These are phyloP conservation scores for Bertia moriformis DNA, from an alignment of 2,329 filamentous ascomycete species.

Conservation along the genomic window DNA sequence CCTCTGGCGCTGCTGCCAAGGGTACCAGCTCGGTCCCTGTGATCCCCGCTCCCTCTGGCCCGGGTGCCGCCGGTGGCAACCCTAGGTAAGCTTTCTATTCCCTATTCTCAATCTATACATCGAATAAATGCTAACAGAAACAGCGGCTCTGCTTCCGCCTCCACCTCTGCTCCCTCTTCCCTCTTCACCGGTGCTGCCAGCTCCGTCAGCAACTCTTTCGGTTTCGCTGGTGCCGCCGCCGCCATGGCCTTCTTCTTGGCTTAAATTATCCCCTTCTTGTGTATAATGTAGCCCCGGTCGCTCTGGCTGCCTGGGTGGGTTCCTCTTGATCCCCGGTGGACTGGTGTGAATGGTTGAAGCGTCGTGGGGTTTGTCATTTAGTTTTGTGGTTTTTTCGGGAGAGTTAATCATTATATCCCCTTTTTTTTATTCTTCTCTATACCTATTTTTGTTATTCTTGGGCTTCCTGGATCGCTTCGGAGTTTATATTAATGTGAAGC, in stretches of 20 bases:
- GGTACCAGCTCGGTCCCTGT: not conserved
- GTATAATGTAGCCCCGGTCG: constrained; percentile 13
- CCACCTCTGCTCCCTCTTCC: constrained; percentile 7
- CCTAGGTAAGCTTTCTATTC: not conserved
- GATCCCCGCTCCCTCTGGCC: not conserved
- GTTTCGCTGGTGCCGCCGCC: constrained; percentile 14
- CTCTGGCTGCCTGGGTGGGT: not conserved
- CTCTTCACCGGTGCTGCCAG: constrained; percentile 14
- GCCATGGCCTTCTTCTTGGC: constrained; percentile 15
- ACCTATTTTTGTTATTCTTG: not conserved
- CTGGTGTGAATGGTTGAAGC: not conserved
- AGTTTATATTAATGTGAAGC: not conserved
- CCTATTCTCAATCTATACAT: not conserved
- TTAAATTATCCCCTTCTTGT: constrained; percentile 13
- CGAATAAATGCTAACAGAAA: not conserved
- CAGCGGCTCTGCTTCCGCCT: constrained; percentile 2
- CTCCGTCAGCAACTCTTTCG: constrained; percentile 12
- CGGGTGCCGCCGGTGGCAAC: not conserved
- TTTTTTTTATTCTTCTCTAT: not conserved
- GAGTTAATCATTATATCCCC: not conserved
- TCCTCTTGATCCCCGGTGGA: not conserved
- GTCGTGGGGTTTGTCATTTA: not conserved
- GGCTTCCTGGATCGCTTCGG: not conserved
- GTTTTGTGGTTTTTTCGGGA: not conserved
- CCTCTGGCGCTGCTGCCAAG: not conserved